A percentile compares a stretch with the other conserved stretches of the same genome.
These are phyloP conservation scores for Leccinum angustisporum DNA, from an alignment of 1,284 basidiomycete genomes.

Conservation along the genomic window DNA sequence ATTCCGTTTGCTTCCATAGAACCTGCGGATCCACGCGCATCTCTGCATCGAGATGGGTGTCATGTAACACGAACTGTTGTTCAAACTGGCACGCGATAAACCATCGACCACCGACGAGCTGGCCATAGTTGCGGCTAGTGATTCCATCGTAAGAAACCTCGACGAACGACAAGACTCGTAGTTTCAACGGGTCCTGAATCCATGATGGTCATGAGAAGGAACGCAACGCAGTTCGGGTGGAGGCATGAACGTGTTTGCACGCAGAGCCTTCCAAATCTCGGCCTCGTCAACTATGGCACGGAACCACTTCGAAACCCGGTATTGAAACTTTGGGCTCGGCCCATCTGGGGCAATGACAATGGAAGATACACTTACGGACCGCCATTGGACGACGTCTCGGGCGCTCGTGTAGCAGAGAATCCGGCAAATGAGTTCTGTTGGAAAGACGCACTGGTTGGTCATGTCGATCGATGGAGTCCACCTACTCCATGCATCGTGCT, in stretches of 20 bases:
- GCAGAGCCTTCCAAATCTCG: background rate
- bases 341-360: too few relatives aligned
- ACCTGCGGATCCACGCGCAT: background rate
- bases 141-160: background rate
- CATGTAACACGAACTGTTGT: background rate
- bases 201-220: background rate
- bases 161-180: background rate
- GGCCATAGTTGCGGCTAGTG: background rate
- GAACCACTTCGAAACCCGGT: constrained; percentile 1
- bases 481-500: too few relatives aligned
- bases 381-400: background rate
- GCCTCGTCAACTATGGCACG: background rate
- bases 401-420: too few relatives aligned
- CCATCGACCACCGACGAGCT: background rate
- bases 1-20: background rate
- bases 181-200: background rate
- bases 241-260: background rate
- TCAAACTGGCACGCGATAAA: background rate
- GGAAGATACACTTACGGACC: background rate
- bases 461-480: background rate
- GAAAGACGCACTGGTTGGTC: too few relatives aligned
- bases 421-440: too few relatives aligned
- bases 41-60: background rate
- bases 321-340: background rate
- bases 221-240: background rate